Conservation (phyloP, 2,329 filamentous ascomycete genomes). For the Cladophialophora exuberans region DNA sequence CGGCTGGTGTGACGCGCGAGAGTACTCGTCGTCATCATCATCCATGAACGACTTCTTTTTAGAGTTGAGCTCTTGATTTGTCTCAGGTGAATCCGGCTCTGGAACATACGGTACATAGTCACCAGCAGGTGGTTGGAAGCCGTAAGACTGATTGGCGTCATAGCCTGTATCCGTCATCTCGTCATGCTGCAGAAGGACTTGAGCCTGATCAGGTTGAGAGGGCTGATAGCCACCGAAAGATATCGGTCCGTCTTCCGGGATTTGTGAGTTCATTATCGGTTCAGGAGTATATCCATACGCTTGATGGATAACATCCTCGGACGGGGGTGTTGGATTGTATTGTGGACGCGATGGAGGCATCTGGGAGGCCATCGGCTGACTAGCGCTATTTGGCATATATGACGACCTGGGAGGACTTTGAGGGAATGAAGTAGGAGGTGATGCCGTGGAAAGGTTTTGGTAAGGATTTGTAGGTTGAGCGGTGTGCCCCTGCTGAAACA, state of each 20-base stretch:
- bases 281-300: slow-evolving; percentile 18
- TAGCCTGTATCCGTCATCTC: slow-evolving; percentile 38
- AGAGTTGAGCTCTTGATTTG: slow-evolving; percentile 58
- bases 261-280: background rate
- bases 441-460: slow-evolving; percentile 31
- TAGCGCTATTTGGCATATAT: slow-evolving; percentile 35
- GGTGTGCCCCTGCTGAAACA: slow-evolving; percentile 22
- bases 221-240: slow-evolving; percentile 20
- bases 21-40: slow-evolving; percentile 56
- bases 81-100: slow-evolving; percentile 57
- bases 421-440: slow-evolving; percentile 26
- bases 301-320: slow-evolving; percentile 21
- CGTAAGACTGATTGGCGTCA: slow-evolving; percentile 39
- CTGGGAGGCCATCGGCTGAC: slow-evolving; percentile 44
- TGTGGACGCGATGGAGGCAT: slow-evolving; percentile 22
- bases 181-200: slow-evolving; percentile 19
- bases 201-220: slow-evolving; percentile 15
- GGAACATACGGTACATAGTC: slow-evolving; percentile 38
- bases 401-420: slow-evolving; percentile 29
- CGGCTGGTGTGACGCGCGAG: slow-evolving; percentile 7
- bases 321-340: slow-evolving; percentile 34
- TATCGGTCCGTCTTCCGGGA: slow-evolving; percentile 6
- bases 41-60: slow-evolving; percentile 83
- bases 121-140: slow-evolving; percentile 40
- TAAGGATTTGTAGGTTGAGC: slow-evolving; percentile 34